Percentiles rank a stretch among this genome's conserved stretches.
These are phyloP conservation scores for Amanita polypyramis DNA, from an alignment of 768 basidiomycete species.

Conservation along the genomic window DNA sequence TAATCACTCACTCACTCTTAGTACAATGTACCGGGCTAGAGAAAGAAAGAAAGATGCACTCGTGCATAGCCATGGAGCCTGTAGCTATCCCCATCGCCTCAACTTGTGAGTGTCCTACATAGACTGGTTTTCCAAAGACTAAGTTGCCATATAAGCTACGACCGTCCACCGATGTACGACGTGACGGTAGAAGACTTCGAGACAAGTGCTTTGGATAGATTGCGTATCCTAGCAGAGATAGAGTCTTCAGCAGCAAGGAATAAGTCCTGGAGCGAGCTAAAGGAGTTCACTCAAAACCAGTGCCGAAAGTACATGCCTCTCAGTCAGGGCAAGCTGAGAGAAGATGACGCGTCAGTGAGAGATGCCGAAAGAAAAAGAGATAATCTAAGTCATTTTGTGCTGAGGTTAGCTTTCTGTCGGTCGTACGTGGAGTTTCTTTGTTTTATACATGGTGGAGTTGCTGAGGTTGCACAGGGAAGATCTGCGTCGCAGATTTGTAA, in stretches of 20 bases:
- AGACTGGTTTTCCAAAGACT: conserved; percentile 1
- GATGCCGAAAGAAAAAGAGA: conserved; percentile 70
- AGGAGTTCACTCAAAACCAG: conserved; percentile 47
- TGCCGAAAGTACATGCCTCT: conserved; percentile 73
- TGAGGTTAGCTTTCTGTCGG: conserved; percentile 90
- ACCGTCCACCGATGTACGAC: conserved; percentile 74
- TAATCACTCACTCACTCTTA: neutral
- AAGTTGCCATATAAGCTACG: conserved; percentile 48
- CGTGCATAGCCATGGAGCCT: conserved; percentile 19
- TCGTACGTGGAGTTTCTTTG: conserved; percentile 4
- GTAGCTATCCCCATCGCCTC: conserved; percentile 54
- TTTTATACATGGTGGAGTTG: neutral
- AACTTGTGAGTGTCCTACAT: conserved; percentile 55
- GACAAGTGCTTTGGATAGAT: conserved; percentile 75
- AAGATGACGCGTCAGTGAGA: conserved; percentile 20
- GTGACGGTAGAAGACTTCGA: conserved; percentile 96
- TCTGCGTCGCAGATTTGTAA: conserved; percentile 49
- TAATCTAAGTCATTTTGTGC: conserved; percentile 86
- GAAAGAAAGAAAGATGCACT: conserved; percentile 18
- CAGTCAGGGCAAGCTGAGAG: conserved; percentile 40
- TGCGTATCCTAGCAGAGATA: conserved; percentile 84
- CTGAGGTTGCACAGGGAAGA: conserved; percentile 29
- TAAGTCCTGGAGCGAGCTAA: conserved; percentile 70
- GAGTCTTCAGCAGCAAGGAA: conserved; percentile 84
- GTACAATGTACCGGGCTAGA: conserved; percentile 26